Evolutionary conservation across 129 eudicot genomes (phyloP).

Genomic region (Mikania micrantha): DNA sequence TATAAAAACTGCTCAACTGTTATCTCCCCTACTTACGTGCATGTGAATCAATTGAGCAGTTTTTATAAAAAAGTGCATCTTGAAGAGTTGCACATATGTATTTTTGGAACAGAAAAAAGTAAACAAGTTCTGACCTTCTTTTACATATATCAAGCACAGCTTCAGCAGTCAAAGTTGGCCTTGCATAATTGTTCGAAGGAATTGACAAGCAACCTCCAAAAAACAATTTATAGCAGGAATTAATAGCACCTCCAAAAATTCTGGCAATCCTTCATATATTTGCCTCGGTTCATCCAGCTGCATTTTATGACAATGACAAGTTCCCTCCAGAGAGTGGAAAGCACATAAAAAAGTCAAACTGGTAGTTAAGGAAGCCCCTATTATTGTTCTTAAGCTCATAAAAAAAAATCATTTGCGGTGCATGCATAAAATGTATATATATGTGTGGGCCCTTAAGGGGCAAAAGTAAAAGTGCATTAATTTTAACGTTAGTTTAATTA

Average conservation of each 20-base stretch:
- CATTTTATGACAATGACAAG: slow-evolving; percentile 16
- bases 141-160: slow-evolving; percentile 61
- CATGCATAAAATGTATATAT: no score
- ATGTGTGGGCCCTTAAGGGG: no score
- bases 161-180: slow-evolving; percentile 73
- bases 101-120: not conserved
- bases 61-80: not conserved
- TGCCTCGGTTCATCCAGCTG: slow-evolving; percentile 92
- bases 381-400: no score
- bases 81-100: no score
- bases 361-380: slow-evolving; percentile 29
- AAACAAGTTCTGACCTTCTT: slow-evolving; percentile 58
- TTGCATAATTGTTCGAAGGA: slow-evolving; percentile 74
- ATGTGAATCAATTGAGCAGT: not conserved
- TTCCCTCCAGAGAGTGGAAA: not conserved
- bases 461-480: no score
- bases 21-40: not conserved
- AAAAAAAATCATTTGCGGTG: no score
- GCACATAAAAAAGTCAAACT: not conserved
- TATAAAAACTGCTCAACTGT: slow-evolving; percentile 6
- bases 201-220: slow-evolving; percentile 72
- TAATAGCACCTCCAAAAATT: slow-evolving; percentile 66
- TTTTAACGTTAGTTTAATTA: no score
- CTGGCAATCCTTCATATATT: slow-evolving; percentile 87
- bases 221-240: not conserved